A percentile compares a stretch with the other conserved stretches of the same genome.
Conservation (phyloP, 2,329 filamentous ascomycete genomes). For the Penicillium nordicum region DNA sequence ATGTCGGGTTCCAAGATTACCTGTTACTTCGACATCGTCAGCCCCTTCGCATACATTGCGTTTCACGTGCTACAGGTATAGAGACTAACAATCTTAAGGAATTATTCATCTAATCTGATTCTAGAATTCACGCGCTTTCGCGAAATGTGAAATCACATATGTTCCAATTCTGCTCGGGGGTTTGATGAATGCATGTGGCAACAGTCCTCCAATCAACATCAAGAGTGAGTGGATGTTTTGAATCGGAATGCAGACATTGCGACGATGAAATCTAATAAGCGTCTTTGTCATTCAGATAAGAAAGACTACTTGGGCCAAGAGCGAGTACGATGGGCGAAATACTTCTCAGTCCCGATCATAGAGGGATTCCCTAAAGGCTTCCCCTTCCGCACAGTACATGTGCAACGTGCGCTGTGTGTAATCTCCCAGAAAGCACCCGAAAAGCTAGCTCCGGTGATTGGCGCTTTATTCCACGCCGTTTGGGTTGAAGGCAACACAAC, state of each 20-base stretch:
- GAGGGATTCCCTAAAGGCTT: slow-evolving; percentile 48
- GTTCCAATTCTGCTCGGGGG: slow-evolving; percentile 14
- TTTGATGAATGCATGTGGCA: slow-evolving; percentile 15
- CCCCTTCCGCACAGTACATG: slow-evolving; percentile 50
- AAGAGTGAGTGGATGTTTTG: slow-evolving; percentile 8
- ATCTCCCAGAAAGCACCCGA: slow-evolving; percentile 44
- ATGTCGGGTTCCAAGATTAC: slow-evolving; percentile 13
- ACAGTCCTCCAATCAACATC: slow-evolving; percentile 11
- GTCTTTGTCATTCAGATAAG: slow-evolving; percentile 51
- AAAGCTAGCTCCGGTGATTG: slow-evolving; percentile 42
- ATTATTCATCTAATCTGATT: not conserved
- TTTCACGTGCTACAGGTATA: slow-evolving; percentile 14
- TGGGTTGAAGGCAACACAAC: slow-evolving; percentile 50
- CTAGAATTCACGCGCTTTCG: slow-evolving; percentile 15
- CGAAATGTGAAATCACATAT: slow-evolving; percentile 13
- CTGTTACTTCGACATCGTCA: slow-evolving; percentile 15
- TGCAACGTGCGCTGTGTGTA: slow-evolving; percentile 53
- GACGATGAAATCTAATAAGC: slow-evolving; percentile 29
- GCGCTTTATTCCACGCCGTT: slow-evolving; percentile 49
- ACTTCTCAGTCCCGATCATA: slow-evolving; percentile 54
- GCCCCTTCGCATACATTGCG: slow-evolving; percentile 16
- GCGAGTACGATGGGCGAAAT: slow-evolving; percentile 52
- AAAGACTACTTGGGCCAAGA: slow-evolving; percentile 55
- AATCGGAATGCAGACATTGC: not conserved
- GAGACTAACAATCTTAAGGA: not conserved